Base-by-base conservation (phyloP, 2,329 filamentous ascomycete species). In the Dothidotthia symphoricarpi region DNA sequence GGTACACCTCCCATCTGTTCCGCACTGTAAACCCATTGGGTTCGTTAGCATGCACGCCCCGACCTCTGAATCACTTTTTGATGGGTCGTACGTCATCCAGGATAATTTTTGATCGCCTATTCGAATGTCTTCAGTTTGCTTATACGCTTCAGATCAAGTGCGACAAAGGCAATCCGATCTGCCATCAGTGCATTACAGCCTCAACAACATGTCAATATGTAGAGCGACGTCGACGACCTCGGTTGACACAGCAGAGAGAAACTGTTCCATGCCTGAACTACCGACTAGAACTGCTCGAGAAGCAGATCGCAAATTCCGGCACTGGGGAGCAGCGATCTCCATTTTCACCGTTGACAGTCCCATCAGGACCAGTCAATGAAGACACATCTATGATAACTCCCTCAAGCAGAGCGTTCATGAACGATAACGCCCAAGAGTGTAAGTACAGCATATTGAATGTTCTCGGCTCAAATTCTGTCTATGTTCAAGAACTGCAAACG, bases 121-220 rank as follows among this genome's bases (percentile, higher is more conserved):
- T n/a, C n/a, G n/a, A n/a, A n/a, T n/a, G n/a, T n/a, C n/a, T n/a
- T 25, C 24, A 25, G 24, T 14, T 8, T 29, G 12, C 28, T 41
- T n/a, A 39, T 31, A 14, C 8, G 1, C 5, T 3, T 12, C 24
- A 61, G 54, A 52, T 59, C 24, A 62, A 61, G 44, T 62, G 58
- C 26, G 53, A 62, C 24, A 59, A 49, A 43, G 45, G 14, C 13
- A 44, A 56, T 10, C 51, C 51, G 8, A 38, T 37, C 9, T 62
- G 58, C 33, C 51, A 55, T 31, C 59, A 61, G 33, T 61, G 59
- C 37, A 42, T 51, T 16, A 47, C 45, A 13, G 53, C 55, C 10
- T 48, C 45, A 8, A 33, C 38, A 16, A 55, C 59, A 19, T 62
- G 59, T 32, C 43, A 55, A 24, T 62, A 62, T 41, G 47, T 60